Percentiles rank a stretch among this genome's conserved stretches.
Conservation (phyloP, 1,139 yeast species). For the Meyerozyma guilliermondii region DNA sequence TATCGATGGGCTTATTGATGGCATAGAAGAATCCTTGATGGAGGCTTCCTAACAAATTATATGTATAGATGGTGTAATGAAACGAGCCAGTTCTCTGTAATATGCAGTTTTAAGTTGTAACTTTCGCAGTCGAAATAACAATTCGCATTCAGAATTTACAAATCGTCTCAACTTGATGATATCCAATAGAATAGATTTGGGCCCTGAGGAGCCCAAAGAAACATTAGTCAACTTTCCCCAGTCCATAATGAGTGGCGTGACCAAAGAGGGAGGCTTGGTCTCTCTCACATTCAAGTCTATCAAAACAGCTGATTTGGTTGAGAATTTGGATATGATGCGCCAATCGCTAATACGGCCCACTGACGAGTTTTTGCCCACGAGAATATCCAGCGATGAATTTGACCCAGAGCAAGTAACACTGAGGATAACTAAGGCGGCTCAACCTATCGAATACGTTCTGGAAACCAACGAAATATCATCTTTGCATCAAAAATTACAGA, state of each 20-base stretch:
- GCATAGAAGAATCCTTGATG: constrained; percentile 41
- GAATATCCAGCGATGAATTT: neutral
- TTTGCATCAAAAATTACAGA: neutral
- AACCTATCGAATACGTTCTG: neutral
- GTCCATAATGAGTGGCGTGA: constrained; percentile 39
- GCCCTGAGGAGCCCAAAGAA: constrained; percentile 30
- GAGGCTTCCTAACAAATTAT: constrained; percentile 15
- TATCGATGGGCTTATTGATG: constrained; percentile 58
- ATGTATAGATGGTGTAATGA: neutral
- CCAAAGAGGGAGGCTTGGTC: constrained; percentile 40
- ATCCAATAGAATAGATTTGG: constrained; percentile 2
- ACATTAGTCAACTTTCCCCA: constrained; percentile 34
- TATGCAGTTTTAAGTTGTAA: neutral
- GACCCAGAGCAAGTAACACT: neutral
- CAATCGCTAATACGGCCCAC: neutral
- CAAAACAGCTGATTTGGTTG: constrained; percentile 33
- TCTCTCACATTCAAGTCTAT: constrained; percentile 42
- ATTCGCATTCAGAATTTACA: neutral
- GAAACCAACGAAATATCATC: constrained; percentile 1
- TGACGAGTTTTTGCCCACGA: neutral
- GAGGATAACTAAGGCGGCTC: neutral
- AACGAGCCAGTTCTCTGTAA: neutral
- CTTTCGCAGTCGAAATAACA: neutral
- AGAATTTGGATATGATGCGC: constrained; percentile 29
- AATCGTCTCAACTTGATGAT: neutral